Base-by-base conservation (phyloP, 257 asterid genomes). In the Echium plantagineum region DNA sequence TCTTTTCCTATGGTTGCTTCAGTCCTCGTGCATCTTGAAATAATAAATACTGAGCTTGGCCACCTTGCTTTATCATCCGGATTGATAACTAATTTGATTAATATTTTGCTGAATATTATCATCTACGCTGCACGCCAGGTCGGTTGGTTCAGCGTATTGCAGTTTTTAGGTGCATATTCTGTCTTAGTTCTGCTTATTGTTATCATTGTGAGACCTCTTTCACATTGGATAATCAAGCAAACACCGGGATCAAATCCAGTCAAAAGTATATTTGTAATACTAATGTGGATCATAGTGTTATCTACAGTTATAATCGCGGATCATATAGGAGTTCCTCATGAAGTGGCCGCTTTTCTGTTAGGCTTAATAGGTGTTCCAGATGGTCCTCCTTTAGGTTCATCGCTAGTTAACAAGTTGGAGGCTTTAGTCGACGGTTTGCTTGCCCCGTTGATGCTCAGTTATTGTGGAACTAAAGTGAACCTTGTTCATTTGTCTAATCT, bases 31-130 rank as follows among this genome's bases (percentile, higher is more conserved):
- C 94, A 89, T 70, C 81, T 86, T 15, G 81, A 82, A 71, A 84
- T 89, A 62, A 80, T 89, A 80, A 86, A 89, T 75, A 74, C 94
- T 5, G 97, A 84, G 81, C 91, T 89, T 13, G 97, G 95, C 30
- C 87, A 95, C 35, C 89, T 89, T 46, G 91, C 97, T 49, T 61
- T 89, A 49, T 94, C 94, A 4, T 62, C 87, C 5, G 78, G 83
- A 28, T 79, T 89, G 60, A 84, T 89, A 55, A 71, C 87, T 53
- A 95, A 89, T 76, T 18, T 89, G 1, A 12, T 73, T 0, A 89
- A 86, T 76, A 80, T 28, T 28, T 28, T 28, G 7, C 5, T 28
- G 0, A 28, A 4, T 28, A 28, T 6, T 28, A 28, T 28, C 0
- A 6, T 28, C 0, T 28, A 28, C 5, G 5, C 32, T 1, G 32